Percentiles rank a stretch among this genome's conserved stretches.
Conservation (phyloP, 2,329 filamentous ascomycete species). For the Aspergillus hortae region DNA sequence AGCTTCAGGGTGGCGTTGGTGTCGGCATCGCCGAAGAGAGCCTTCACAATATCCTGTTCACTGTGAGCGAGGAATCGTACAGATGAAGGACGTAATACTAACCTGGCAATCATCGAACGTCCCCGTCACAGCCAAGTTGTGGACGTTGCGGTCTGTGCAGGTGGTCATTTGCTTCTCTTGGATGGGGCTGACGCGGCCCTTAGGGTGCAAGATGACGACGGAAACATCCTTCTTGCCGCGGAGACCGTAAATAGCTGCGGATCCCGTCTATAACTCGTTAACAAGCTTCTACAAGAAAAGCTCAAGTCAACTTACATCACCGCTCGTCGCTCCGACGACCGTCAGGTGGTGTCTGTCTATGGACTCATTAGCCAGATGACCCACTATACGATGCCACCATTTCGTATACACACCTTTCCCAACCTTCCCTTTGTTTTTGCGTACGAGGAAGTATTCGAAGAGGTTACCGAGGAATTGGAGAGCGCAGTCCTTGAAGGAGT, state of each 20-base stretch:
- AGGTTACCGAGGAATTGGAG: slow-evolving; percentile 95
- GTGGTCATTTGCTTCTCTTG: slow-evolving; percentile 98
- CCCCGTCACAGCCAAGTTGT: slow-evolving; percentile 84
- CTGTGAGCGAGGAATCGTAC: background rate
- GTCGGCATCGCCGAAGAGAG: slow-evolving; percentile 79
- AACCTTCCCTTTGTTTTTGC: slow-evolving; percentile 41
- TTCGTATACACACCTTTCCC: slow-evolving; percentile 25
- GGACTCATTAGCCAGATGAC: background rate
- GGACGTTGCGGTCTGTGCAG: slow-evolving; percentile 82
- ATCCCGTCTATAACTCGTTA: slow-evolving; percentile 60
- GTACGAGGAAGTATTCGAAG: slow-evolving; percentile 52
- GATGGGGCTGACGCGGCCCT: slow-evolving; percentile 84
- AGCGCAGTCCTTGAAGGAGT: slow-evolving; percentile 86
- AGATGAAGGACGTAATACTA: background rate
- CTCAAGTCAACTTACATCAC: slow-evolving; percentile 43
- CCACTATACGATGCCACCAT: background rate
- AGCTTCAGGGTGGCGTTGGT: slow-evolving; percentile 80
- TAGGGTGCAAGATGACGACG: slow-evolving; percentile 90
- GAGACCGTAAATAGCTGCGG: slow-evolving; percentile 91
- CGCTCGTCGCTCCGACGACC: slow-evolving; percentile 81
- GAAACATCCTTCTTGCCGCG: slow-evolving; percentile 95
- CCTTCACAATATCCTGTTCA: slow-evolving; percentile 76
- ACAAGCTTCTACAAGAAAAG: background rate
- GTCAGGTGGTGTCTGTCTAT: slow-evolving; percentile 72
- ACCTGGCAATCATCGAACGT: slow-evolving; percentile 91